Percentiles rank a stretch among this genome's conserved stretches.
These are phyloP conservation scores for Cercospora berteroae DNA, from an alignment of 2,329 filamentous ascomycete species.

Conservation along the genomic window DNA sequence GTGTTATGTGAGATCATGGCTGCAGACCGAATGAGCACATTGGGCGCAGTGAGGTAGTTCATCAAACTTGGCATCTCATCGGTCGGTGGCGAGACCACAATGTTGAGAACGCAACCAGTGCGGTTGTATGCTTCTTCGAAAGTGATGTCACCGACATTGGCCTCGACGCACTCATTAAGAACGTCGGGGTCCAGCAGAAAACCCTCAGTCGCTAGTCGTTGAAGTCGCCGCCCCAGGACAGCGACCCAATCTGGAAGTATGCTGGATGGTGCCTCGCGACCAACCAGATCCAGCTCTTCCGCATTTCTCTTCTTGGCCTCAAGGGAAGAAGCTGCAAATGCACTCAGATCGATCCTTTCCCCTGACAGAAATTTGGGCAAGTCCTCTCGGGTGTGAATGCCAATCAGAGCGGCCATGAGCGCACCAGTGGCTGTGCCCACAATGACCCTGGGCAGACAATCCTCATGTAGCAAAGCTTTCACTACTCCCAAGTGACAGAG, in stretches of 20 bases:
- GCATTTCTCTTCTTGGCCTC: slow-evolving; percentile 25
- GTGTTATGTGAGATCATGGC: slow-evolving; percentile 73
- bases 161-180: slow-evolving; percentile 77
- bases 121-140: slow-evolving; percentile 89
- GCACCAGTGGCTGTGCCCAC: slow-evolving; percentile 88
- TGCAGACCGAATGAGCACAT: slow-evolving; percentile 83
- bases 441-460: slow-evolving; percentile 81
- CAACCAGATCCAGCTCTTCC: slow-evolving; percentile 6
- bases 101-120: slow-evolving; percentile 85
- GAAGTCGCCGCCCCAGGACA: slow-evolving; percentile 65
- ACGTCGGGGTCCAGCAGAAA: slow-evolving; percentile 73
- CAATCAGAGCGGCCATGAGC: slow-evolving; percentile 82
- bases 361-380: slow-evolving; percentile 73
- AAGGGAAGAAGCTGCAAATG: slow-evolving; percentile 59
- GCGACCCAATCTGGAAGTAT: slow-evolving; percentile 48
- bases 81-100: slow-evolving; percentile 76
- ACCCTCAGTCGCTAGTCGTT: slow-evolving; percentile 70
- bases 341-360: slow-evolving; percentile 76
- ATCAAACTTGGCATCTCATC: slow-evolving; percentile 78
- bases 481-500: slow-evolving; percentile 90
- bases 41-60: slow-evolving; percentile 89
- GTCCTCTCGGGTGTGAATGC: slow-evolving; percentile 83
- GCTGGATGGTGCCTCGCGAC: slow-evolving; percentile 53
- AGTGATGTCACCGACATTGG: slow-evolving; percentile 83
- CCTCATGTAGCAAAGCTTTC: slow-evolving; percentile 72